phyloP scores from a whole-genome alignment of 2,329 filamentous ascomycete species.

The Aspergillus puulaauensis region DNA sequence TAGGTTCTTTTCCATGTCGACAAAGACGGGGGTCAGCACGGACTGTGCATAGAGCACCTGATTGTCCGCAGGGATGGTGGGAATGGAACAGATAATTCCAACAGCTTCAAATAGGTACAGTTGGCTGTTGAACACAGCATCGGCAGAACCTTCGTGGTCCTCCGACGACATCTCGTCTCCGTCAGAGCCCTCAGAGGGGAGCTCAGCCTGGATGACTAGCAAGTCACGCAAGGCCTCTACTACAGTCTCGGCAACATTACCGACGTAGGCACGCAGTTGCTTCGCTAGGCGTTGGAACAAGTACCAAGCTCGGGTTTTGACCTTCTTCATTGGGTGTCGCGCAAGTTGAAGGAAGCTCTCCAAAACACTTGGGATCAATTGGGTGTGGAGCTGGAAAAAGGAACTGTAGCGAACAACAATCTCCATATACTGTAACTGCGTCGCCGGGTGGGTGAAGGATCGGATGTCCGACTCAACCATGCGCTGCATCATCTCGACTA shows the following conservation, averaged over 20 bases:
- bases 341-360: constrained; percentile 90
- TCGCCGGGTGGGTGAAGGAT: constrained; percentile 82
- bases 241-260: constrained; percentile 85
- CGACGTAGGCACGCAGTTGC: constrained; percentile 78
- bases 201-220: constrained; percentile 84
- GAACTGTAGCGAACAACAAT: constrained; percentile 91
- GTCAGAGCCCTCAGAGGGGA: constrained; percentile 70
- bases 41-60: constrained; percentile 84
- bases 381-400: constrained; percentile 83
- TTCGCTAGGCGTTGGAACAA: constrained; percentile 91
- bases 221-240: constrained; percentile 88
- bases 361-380: constrained; percentile 80
- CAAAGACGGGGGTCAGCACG: constrained; percentile 84
- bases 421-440: constrained; percentile 96
- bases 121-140: constrained; percentile 87
- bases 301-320: constrained; percentile 93
- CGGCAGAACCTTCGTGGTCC: constrained; percentile 84
- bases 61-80: constrained; percentile 74
- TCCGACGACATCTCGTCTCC: constrained; percentile 96
- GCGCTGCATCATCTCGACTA: constrained; percentile 90
- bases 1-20: constrained; percentile 82
- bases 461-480: constrained; percentile 92
- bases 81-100: constrained; percentile 84
- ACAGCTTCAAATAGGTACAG: constrained; percentile 93
- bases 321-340: constrained; percentile 82